Base-by-base conservation (phyloP, 441 rosid genomes). In the Brassica balearica region DNA sequence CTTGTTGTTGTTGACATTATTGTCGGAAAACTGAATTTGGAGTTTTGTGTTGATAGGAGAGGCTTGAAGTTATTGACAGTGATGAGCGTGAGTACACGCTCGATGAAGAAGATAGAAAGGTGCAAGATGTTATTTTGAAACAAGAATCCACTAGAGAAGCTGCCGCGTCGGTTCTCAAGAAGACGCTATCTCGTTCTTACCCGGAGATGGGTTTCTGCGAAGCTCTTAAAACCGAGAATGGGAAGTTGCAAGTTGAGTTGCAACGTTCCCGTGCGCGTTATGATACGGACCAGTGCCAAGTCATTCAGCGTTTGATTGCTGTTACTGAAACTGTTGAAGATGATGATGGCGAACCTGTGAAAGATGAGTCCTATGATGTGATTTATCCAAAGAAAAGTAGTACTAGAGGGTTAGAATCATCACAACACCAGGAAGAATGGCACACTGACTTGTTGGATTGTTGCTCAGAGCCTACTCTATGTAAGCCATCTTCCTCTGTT, bases 61-160 rank as follows among this genome's bases (percentile, higher is more conserved):
- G 99, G 75, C 65, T 95, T 8, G 94, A 93, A 80, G 82, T 75
- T 80, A 93, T 95, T 67, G 97, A 90, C 84, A 82, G 66, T 83
- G 97, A 95, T 91, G 96, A 93, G 64, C 74, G 86, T 7, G 98
- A 93, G 82, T 95, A 93, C 77, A 95, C 94, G n/a, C 79, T 95
- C 34, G 99, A 95, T 64, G 95, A 90, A 68, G 99, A 93, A 81
- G 98, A 95, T 70, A 88, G 86, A 80, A 87, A 83, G 81, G 88
- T 93, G 82, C 99, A 95, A 77, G 87, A 85, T 83, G 85, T 91
- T 62, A 90, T 95, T 46, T 22, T 95, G 84, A 88, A 87, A 67
- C 91, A 91, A 17, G 98, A 90, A 29, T 88, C 93, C 7, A 82
- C 89, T 4, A 82, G 73, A 79, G 86, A 90, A 71, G 92, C 87